Conservation (phyloP, 2,329 filamentous ascomycete species). For the Tolypocladium sp. region DNA sequence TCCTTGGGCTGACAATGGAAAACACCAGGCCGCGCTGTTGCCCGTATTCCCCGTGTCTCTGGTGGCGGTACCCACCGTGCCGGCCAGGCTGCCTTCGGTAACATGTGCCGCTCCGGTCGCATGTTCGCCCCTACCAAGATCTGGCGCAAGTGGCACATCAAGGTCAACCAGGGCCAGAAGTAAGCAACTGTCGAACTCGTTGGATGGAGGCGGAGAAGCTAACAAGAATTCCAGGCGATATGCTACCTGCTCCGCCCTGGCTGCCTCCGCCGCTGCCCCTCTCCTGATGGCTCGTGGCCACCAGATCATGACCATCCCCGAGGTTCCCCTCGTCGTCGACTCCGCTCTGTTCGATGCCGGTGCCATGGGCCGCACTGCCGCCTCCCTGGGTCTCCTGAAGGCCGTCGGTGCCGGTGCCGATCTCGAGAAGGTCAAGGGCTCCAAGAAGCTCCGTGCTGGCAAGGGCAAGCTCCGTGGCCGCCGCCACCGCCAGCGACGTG, state of each 20-base stretch:
- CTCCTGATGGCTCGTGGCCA: constrained; percentile 96
- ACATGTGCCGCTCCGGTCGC: constrained; percentile 99
- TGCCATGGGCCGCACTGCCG: constrained; percentile 79
- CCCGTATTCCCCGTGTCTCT: constrained; percentile 99
- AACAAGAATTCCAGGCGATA: constrained; percentile 60
- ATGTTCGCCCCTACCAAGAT: constrained; percentile 99
- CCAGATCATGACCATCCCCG: constrained; percentile 82
- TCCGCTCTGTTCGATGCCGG: constrained; percentile 77
- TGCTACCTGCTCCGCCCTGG: constrained; percentile 93
- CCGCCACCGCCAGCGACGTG: constrained; percentile 94
- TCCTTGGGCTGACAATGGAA: background rate
- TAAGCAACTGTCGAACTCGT: constrained; percentile 33
- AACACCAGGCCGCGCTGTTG: constrained; percentile 84
- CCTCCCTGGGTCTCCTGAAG: constrained; percentile 79
- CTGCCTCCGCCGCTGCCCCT: constrained; percentile 88
- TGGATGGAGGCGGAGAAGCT: constrained; percentile 5
- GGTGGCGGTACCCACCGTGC: constrained; percentile 99
- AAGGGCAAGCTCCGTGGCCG: constrained; percentile 98
- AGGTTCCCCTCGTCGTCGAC: constrained; percentile 95
- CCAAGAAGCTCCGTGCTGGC: constrained; percentile 93
- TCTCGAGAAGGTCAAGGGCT: constrained; percentile 90
- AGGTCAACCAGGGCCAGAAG: constrained; percentile 99
- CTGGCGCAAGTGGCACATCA: constrained; percentile 99
- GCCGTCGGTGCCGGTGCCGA: constrained; percentile 84
- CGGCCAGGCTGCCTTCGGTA: constrained; percentile 99